Evolutionary conservation across 805 yeast genomes (phyloP), one percentile per base, ranked within the genome.

Genomic region (Clavispora phyllophila): DNA sequence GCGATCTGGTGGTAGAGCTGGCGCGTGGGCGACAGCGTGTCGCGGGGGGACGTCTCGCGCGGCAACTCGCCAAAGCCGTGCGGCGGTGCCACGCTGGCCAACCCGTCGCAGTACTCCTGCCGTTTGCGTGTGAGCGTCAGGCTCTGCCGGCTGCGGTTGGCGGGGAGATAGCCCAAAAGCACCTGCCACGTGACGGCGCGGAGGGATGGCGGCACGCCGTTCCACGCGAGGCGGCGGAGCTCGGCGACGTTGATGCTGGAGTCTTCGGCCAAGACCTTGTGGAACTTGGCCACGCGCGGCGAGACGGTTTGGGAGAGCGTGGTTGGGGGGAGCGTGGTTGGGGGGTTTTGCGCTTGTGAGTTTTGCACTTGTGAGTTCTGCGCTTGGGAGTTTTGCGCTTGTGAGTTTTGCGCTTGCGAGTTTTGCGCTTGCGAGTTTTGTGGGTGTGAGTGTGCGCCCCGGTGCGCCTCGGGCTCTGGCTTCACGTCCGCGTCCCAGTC

Each of bases 1-100:
- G 83, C 84, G 49, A 91, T 90, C 67, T 91, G 99, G 68, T 93
- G 98, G 86, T 96, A 91, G 43, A 95, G 81, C 33, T 81, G 79
- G 50, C 79, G 83, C 54, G 87, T 95, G 25, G 55, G 49, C 37
- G 60, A 59, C 29, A 47, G 48, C 25, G 79, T 73, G 35, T 78
- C 78, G 42, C 46, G 37, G 39, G 51, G 54, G 39, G 39, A 47
- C 15, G 53, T 46, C 25, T 47, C 58, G 33, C 33, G 33, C 22
- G 33, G 33, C 22, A 46, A 36, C 13, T 34, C 26, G n/a, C 35
- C 38, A 19, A 5, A 28, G 36, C 19, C 37, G 20, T 29, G 33
- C 20, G 19, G n/a, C 20, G 33, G 33, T 5, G 33, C 33, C 8
- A 29, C 42, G 50, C 82, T 84, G 2, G 72, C 64, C 4, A 88